Evolutionary conservation across 257 asterid genomes (phyloP).

Genomic region (Nicotiana benthamiana): DNA sequence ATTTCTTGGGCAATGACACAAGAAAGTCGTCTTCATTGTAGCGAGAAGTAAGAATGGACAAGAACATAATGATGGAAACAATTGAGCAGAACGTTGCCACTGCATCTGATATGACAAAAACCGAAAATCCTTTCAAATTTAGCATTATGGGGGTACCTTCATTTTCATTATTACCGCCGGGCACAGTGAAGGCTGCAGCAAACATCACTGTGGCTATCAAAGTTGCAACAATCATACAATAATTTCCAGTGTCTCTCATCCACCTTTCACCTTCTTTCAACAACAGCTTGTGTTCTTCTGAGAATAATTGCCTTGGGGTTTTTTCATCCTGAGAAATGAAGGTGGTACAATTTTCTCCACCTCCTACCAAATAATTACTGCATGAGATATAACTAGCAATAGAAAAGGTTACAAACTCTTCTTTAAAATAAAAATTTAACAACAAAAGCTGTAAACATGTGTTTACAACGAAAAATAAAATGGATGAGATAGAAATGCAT

Average conservation of each 20-base stretch:
- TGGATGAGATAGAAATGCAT: no score
- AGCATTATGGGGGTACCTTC: slow-evolving; percentile 20
- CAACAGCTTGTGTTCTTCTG: slow-evolving; percentile 16
- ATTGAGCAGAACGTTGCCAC: slow-evolving; percentile 7
- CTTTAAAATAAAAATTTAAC: background rate
- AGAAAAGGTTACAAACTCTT: no score
- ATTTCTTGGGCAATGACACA: slow-evolving; percentile 2
- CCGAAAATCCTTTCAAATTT: background rate
- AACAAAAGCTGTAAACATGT: no score
- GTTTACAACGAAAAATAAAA: no score
- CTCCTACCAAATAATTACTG: slow-evolving; percentile 10
- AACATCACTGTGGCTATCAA: slow-evolving; percentile 29
- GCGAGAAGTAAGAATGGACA: slow-evolving; percentile 3
- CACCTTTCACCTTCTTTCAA: slow-evolving; percentile 26
- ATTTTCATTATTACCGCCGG: slow-evolving; percentile 15
- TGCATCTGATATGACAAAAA: slow-evolving; percentile 17
- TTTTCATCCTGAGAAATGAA: background rate
- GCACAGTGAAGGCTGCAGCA: slow-evolving; percentile 28
- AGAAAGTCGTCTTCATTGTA: slow-evolving; percentile 7
- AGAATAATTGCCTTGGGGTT: slow-evolving; percentile 12
- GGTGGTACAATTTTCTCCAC: slow-evolving; percentile 30
- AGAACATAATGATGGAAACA: slow-evolving; percentile 6
- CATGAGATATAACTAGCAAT: no score
- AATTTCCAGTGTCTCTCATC: slow-evolving; percentile 32
- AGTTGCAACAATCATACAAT: slow-evolving; percentile 30